Conservation (phyloP, 805 yeast genomes). For the Pichia heedii region DNA sequence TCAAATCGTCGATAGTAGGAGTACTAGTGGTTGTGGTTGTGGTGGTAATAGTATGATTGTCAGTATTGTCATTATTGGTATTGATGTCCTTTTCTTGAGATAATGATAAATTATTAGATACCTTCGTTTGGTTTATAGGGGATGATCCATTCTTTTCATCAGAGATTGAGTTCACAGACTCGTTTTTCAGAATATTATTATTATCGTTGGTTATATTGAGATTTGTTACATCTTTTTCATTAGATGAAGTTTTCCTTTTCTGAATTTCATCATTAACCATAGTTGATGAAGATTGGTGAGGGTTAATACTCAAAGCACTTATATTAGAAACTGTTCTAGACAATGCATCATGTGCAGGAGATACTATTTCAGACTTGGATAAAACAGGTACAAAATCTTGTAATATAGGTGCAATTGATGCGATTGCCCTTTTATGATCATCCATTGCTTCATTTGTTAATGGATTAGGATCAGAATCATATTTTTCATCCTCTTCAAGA, state of each 20-base stretch:
- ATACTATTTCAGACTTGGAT: slow-evolving; percentile 32
- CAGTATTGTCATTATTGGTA: too few relatives aligned
- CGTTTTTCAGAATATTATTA: too few relatives aligned
- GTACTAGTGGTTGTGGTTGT: too few relatives aligned
- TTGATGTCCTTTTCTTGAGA: too few relatives aligned
- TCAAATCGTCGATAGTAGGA: too few relatives aligned
- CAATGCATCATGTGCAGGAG: slow-evolving; percentile 24
- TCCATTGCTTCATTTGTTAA: slow-evolving; percentile 26
- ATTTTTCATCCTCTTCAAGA: slow-evolving; percentile 15
- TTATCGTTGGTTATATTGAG: too few relatives aligned
- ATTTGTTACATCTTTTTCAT: too few relatives aligned
- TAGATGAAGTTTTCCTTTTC: neutral
- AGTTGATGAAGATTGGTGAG: slow-evolving; percentile 6
- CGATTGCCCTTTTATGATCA: slow-evolving; percentile 52
- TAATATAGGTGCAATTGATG: slow-evolving; percentile 70
- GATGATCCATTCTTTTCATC: too few relatives aligned
- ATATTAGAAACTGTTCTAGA: slow-evolving; percentile 27
- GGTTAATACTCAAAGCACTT: slow-evolving; percentile 23
- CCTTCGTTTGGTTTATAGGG: too few relatives aligned
- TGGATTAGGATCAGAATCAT: slow-evolving; percentile 20
- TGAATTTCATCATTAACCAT: neutral
- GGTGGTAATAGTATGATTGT: neutral
- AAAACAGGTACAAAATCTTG: slow-evolving; percentile 66
- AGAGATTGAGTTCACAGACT: too few relatives aligned
- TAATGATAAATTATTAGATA: too few relatives aligned